Evolutionary conservation across 768 basidiomycete genomes (phyloP).

Genomic region (Pleurotus sapidus): DNA sequence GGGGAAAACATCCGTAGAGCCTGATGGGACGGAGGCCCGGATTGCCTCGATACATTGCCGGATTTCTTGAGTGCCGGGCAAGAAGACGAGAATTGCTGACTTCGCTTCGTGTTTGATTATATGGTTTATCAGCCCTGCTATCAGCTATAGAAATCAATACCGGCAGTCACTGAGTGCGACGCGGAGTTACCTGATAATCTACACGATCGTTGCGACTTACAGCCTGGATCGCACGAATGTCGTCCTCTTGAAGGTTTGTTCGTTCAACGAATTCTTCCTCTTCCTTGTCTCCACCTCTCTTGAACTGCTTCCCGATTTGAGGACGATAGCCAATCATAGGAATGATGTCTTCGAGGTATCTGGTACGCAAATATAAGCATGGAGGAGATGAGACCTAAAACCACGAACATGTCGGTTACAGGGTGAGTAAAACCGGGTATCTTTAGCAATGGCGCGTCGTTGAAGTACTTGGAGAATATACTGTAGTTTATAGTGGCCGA

Average conservation of each 20-base stretch:
- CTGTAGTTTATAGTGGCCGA: conserved; percentile 94
- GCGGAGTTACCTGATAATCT: conserved; percentile 61
- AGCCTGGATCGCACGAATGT: conserved; percentile 54
- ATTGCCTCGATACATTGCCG: conserved; percentile 70
- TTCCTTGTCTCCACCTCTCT: conserved; percentile 43
- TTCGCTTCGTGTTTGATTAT: conserved; percentile 47
- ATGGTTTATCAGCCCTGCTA: conserved; percentile 62
- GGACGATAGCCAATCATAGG: conserved; percentile 56
- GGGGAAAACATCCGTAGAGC: conserved; percentile 58
- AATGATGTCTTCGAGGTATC: conserved; percentile 82
- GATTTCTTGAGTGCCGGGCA: conserved; percentile 90
- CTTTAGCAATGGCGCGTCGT: conserved; percentile 72
- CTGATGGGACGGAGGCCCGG: conserved; percentile 26
- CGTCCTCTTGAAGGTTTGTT: conserved; percentile 48
- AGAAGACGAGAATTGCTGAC: conserved; percentile 82
- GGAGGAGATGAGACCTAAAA: too few relatives aligned
- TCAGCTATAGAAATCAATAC: conserved; percentile 39
- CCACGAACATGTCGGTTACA: conserved; percentile 65
- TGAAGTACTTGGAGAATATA: conserved; percentile 80
- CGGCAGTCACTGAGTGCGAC: too few relatives aligned
- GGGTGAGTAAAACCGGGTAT: conserved; percentile 86
- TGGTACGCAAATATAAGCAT: conserved; percentile 20
- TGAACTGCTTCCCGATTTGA: conserved; percentile 23
- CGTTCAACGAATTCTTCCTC: conserved; percentile 43
- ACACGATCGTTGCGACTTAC: conserved; percentile 61